A percentile compares a stretch with the other conserved stretches of the same genome.
Conservation (phyloP, 2,329 filamentous ascomycete species). For the Monosporascus sp. region DNA sequence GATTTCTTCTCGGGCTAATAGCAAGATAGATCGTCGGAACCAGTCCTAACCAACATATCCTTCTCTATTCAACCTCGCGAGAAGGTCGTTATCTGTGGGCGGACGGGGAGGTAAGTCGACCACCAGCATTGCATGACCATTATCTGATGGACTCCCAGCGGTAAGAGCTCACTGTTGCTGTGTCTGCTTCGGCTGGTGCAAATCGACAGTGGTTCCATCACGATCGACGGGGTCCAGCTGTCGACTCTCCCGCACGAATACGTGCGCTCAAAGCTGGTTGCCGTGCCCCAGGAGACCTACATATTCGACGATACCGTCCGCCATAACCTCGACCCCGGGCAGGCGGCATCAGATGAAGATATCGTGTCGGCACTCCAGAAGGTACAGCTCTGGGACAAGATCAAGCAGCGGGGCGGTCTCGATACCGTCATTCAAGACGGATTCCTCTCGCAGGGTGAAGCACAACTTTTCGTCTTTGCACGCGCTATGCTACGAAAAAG, state of each 20-base stretch:
- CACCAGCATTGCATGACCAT: neutral
- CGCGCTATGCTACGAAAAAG: too few species aligned
- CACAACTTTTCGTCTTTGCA: too few species aligned
- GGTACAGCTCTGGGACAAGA: constrained; percentile 1
- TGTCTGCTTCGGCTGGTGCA: constrained; percentile 1
- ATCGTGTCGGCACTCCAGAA: neutral
- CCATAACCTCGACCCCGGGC: constrained; percentile 1
- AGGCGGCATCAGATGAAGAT: neutral
- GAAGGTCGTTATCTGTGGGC: constrained; percentile 30
- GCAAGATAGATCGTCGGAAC: neutral
- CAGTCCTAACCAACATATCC: neutral
- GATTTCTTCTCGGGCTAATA: neutral
- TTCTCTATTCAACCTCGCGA: constrained; percentile 19
- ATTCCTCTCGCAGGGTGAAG: too few species aligned
- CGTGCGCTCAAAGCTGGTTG: neutral
- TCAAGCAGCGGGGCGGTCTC: neutral
- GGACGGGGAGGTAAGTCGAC: constrained; percentile 20
- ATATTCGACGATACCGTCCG: neutral
- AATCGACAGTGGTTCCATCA: neutral
- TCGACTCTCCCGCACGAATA: neutral
- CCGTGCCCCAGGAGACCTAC: constrained; percentile 1
- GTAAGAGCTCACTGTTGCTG: neutral
- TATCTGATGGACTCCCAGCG: neutral
- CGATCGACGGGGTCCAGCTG: constrained; percentile 1
- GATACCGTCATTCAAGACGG: too few species aligned